These are phyloP conservation scores for Cerrena zonata DNA, from an alignment of 1,284 basidiomycete genomes.

Conservation along the genomic window DNA sequence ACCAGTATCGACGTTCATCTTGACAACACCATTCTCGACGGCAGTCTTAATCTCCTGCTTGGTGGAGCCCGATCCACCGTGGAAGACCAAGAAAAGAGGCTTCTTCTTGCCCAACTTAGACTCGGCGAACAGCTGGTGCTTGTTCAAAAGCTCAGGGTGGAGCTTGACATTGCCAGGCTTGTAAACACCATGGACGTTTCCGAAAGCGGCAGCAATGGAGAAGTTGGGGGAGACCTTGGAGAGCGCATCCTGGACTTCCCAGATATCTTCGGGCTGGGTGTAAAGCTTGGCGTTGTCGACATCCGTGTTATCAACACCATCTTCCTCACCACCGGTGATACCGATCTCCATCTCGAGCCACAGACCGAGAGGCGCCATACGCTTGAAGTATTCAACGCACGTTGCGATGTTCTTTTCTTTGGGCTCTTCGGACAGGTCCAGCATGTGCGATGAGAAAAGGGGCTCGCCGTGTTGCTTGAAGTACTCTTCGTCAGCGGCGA, in stretches of 20 bases:
- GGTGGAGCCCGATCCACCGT: slow-evolving; percentile 96
- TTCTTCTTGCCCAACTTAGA: slow-evolving; percentile 69
- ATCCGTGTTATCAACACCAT: slow-evolving; percentile 93
- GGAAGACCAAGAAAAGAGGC: slow-evolving; percentile 99
- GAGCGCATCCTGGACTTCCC: slow-evolving; percentile 84
- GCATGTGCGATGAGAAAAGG: slow-evolving; percentile 99
- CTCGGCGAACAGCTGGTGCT: slow-evolving; percentile 83
- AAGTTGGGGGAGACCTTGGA: slow-evolving; percentile 88
- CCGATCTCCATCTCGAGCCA: slow-evolving; percentile 99
- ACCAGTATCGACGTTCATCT: slow-evolving; percentile 95
- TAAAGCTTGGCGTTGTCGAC: slow-evolving; percentile 94
- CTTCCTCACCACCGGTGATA: slow-evolving; percentile 99
- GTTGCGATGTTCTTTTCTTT: slow-evolving; percentile 96
- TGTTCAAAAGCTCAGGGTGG: slow-evolving; percentile 84
- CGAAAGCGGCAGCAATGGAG: slow-evolving; percentile 94
- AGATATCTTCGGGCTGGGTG: slow-evolving; percentile 97
- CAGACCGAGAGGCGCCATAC: slow-evolving; percentile 86
- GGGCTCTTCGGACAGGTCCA: slow-evolving; percentile 96
- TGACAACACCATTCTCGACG: slow-evolving; percentile 88
- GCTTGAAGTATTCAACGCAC: slow-evolving; percentile 92
- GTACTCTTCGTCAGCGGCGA: slow-evolving; percentile 91
- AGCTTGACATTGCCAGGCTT: slow-evolving; percentile 92
- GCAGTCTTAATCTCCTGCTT: slow-evolving; percentile 95
- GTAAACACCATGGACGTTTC: slow-evolving; percentile 95
- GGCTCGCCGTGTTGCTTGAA: slow-evolving; percentile 86